Evolutionary conservation across 768 basidiomycete genomes (phyloP).

Genomic region (Lepiota venenata): DNA sequence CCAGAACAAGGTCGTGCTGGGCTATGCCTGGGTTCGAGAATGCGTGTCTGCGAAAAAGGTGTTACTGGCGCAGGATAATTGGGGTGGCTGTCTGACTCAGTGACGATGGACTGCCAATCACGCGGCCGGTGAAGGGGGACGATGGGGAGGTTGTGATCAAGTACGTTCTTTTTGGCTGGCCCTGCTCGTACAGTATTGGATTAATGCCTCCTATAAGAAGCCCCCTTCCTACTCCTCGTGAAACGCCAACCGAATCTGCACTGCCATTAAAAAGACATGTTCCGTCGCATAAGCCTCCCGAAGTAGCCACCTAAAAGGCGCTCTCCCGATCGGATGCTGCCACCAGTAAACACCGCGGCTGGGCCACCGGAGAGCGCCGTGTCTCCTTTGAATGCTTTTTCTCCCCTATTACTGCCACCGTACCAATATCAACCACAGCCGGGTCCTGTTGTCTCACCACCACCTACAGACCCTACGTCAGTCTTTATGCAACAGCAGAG

Average conservation of each 20-base stretch:
- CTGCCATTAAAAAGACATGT: neutral
- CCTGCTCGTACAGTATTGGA: conserved; percentile 10
- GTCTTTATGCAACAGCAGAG: conserved; percentile 7
- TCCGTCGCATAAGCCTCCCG: neutral
- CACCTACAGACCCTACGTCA: neutral
- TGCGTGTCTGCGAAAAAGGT: conserved; percentile 41
- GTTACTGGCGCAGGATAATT: conserved; percentile 45
- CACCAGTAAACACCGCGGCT: neutral
- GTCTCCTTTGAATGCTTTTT: neutral
- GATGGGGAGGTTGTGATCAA: conserved; percentile 39
- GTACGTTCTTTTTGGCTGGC: conserved; percentile 31
- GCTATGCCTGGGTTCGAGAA: conserved; percentile 48
- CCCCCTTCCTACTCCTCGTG: conserved; percentile 58
- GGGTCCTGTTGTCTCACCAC: neutral
- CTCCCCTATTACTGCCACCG: neutral
- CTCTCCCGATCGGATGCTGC: neutral
- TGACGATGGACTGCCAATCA: conserved; percentile 36
- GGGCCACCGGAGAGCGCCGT: neutral
- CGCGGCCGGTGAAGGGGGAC: conserved; percentile 27
- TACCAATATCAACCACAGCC: neutral
- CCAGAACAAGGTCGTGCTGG: conserved; percentile 47
- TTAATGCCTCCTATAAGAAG: conserved; percentile 42
- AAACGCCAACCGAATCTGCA: conserved; percentile 41
- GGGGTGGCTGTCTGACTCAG: conserved; percentile 45
- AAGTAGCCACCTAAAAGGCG: neutral